Conservation (phyloP, 2,329 filamentous ascomycete genomes). For the Penicillium sp. region DNA sequence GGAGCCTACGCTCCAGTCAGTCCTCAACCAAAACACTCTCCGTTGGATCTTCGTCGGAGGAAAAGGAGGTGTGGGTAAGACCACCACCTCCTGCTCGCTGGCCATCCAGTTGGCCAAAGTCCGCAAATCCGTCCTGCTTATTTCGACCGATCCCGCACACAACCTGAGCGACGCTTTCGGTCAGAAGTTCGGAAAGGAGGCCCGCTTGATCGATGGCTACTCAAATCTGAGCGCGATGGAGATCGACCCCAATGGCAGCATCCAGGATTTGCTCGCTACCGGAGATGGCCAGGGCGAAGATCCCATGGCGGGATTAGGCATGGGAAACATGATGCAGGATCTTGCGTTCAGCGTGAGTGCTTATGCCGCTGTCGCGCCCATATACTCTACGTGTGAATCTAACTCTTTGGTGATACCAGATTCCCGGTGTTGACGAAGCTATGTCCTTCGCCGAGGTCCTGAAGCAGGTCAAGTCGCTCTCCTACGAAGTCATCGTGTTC, state of each 20-base stretch:
- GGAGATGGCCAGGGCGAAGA: slow-evolving; percentile 62
- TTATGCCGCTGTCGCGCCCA: not conserved
- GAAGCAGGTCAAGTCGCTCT: slow-evolving; percentile 98
- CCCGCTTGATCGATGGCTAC: slow-evolving; percentile 85
- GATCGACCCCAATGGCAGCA: slow-evolving; percentile 96
- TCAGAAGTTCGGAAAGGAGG: slow-evolving; percentile 99
- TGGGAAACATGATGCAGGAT: slow-evolving; percentile 98
- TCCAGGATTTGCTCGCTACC: slow-evolving; percentile 87
- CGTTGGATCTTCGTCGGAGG: slow-evolving; percentile 99
- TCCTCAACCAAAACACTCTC: slow-evolving; percentile 90
- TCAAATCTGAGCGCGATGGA: slow-evolving; percentile 97
- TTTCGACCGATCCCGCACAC: slow-evolving; percentile 97
- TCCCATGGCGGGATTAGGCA: slow-evolving; percentile 65
- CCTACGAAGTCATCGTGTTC: slow-evolving; percentile 98
- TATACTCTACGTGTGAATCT: slow-evolving; percentile 6
- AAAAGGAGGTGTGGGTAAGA: slow-evolving; percentile 98
- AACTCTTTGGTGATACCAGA: slow-evolving; percentile 52
- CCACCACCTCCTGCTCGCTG: slow-evolving; percentile 97
- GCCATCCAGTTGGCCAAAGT: slow-evolving; percentile 96
- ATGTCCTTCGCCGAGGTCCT: slow-evolving; percentile 99
- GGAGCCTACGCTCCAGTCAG: slow-evolving; percentile 88
- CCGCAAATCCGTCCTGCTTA: slow-evolving; percentile 92
- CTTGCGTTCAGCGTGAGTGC: slow-evolving; percentile 79
- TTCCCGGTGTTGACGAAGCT: slow-evolving; percentile 96
- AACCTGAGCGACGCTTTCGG: slow-evolving; percentile 97